Conservation (phyloP, 176 grass and related monocot species). For the maize (Zea mays) region DNA sequence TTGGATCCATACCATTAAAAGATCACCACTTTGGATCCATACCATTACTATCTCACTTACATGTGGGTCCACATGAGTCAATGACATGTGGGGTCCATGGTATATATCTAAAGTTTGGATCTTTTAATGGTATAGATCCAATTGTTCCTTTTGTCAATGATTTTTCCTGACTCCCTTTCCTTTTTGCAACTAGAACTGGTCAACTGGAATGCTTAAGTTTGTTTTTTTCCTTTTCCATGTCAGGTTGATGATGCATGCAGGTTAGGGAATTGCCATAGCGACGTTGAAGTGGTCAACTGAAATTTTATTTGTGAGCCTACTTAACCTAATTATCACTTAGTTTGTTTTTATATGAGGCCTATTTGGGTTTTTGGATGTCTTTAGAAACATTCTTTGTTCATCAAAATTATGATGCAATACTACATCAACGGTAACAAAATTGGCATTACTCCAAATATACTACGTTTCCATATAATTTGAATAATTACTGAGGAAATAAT, state of each 20-base stretch:
- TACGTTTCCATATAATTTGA: neutral
- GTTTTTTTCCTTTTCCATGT: neutral
- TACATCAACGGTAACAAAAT: neutral
- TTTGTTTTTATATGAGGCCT: neutral
- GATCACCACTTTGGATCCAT: no score
- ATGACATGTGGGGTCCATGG: no score
- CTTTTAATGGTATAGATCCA: no score
- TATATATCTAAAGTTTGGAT: no score
- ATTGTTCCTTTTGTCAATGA: neutral
- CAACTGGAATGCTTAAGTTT: neutral
- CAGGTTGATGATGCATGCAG: conserved; percentile 90
- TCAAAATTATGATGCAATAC: neutral
- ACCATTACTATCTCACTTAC: no score
- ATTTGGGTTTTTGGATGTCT: neutral
- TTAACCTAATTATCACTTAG: neutral
- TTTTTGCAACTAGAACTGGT: neutral
- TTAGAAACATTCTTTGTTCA: neutral
- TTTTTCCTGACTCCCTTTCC: neutral
- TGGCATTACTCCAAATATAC: neutral
- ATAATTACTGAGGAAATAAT: neutral
- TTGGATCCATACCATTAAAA: no score
- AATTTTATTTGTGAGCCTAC: conserved; percentile 79
- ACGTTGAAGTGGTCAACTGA: conserved; percentile 40
- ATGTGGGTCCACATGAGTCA: no score
- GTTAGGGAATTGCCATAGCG: conserved; percentile 47